Percentiles rank a stretch among this genome's conserved stretches.
Evolutionary conservation across 805 yeast genomes (phyloP).

Genomic region (Cyberlindnera mississippiensis): DNA sequence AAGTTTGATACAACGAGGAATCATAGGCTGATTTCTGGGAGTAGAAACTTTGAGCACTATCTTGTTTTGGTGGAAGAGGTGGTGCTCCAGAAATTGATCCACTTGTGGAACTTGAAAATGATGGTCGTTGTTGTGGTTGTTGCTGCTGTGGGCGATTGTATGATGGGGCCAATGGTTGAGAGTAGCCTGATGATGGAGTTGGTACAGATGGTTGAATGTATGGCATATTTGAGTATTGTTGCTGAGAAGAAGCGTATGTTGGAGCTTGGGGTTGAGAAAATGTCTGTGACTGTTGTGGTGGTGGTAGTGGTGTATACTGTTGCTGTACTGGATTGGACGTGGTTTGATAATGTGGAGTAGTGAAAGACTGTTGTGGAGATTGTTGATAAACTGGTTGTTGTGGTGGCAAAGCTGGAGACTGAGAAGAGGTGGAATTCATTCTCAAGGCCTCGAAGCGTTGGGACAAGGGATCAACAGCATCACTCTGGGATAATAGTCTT

Average conservation of each 20-base stretch:
- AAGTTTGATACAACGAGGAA: slow-evolving; percentile 32
- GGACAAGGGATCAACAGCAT: slow-evolving; percentile 5
- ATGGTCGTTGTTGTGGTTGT: neutral
- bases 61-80: slow-evolving; percentile 22
- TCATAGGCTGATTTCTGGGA: slow-evolving; percentile 49
- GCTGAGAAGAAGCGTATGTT: slow-evolving; percentile 7
- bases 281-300: slow-evolving; percentile 4
- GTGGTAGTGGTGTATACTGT: too few relatives aligned
- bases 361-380: slow-evolving; percentile 19
- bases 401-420: slow-evolving; percentile 3
- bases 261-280: slow-evolving; percentile 4
- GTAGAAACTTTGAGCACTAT: slow-evolving; percentile 32
- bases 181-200: slow-evolving; percentile 12
- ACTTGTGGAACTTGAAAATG: slow-evolving; percentile 3
- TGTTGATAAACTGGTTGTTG: slow-evolving; percentile 12
- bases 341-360: slow-evolving; percentile 6
- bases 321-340: neutral
- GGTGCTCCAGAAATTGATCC: slow-evolving; percentile 8
- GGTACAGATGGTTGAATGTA: slow-evolving; percentile 12
- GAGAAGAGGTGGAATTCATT: slow-evolving; percentile 12
- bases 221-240: slow-evolving; percentile 1
- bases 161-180: slow-evolving; percentile 9
- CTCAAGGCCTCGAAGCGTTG: slow-evolving; percentile 10
- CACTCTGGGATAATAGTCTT: slow-evolving; percentile 11
- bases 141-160: neutral